Conservation (phyloP, 1,284 basidiomycete species). For the Xerocomus subilludens region DNA sequence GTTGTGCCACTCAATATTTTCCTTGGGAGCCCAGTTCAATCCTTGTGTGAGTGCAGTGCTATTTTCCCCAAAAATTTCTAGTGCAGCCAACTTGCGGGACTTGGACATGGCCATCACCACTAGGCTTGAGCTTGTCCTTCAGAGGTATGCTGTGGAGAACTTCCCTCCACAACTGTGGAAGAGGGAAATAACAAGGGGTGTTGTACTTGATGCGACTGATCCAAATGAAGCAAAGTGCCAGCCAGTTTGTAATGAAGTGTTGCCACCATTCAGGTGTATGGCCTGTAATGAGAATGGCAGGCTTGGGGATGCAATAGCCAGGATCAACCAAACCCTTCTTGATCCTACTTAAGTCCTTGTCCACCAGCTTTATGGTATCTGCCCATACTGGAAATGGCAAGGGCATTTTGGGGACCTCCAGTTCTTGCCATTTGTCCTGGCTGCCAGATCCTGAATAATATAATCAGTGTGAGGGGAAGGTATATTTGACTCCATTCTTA, state of each 20-base stretch:
- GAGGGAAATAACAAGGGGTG: background rate
- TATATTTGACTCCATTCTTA: no score
- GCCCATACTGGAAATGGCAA: background rate
- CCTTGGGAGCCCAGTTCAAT: no score
- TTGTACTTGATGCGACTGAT: background rate
- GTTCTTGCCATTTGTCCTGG: slow-evolving; percentile 20
- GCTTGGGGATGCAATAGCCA: slow-evolving; percentile 28
- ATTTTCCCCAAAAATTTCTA: background rate
- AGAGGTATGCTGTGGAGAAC: background rate
- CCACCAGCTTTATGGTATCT: background rate
- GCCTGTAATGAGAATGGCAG: slow-evolving; percentile 10
- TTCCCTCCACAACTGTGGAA: background rate
- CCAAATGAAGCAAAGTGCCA: background rate
- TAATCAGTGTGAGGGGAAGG: no score
- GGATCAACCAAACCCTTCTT: background rate
- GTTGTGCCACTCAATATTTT: no score
- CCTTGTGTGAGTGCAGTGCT: background rate
- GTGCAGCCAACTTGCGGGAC: background rate
- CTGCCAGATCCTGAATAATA: no score
- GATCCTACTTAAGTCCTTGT: slow-evolving; percentile 4
- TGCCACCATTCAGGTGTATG: background rate
- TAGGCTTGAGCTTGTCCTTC: background rate
- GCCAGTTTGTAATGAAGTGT: slow-evolving; percentile 25
- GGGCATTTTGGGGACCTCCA: slow-evolving; percentile 1
- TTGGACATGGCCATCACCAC: no score